Percentiles rank a stretch among this genome's conserved stretches.
Evolutionary conservation across 1,284 basidiomycete genomes (phyloP).

Genomic region (Trametes hirsuta): DNA sequence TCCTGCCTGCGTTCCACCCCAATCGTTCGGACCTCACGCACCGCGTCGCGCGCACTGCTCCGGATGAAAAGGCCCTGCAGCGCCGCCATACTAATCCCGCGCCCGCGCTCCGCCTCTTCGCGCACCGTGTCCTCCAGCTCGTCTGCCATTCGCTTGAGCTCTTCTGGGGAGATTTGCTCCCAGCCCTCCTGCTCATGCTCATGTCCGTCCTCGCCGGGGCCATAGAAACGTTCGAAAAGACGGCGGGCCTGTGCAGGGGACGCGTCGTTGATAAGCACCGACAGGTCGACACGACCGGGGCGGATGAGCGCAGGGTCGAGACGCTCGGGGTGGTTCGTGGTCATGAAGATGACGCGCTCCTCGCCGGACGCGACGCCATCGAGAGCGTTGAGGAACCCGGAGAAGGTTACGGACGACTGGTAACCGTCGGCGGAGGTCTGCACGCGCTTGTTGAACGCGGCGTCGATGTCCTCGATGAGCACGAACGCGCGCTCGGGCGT

Average conservation of each 20-base stretch:
- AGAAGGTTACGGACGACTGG: conserved; percentile 95
- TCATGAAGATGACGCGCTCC: conserved; percentile 98
- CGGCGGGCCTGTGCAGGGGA: conserved; percentile 78
- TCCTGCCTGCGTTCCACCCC: conserved; percentile 38
- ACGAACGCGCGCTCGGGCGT: conserved; percentile 93
- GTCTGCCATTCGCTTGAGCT: conserved; percentile 52
- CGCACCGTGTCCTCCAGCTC: conserved; percentile 57
- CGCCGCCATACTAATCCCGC: conserved; percentile 88
- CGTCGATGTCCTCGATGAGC: conserved; percentile 96
- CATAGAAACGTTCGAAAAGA: conserved; percentile 89
- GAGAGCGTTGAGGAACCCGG: conserved; percentile 95
- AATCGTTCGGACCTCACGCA: conserved; percentile 57
- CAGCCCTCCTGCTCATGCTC: conserved; percentile 17
- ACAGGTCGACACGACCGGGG: conserved; percentile 92
- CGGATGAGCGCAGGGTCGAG: conserved; percentile 93
- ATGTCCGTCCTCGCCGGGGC: conserved; percentile 40
- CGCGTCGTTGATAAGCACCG: conserved; percentile 88
- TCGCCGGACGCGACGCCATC: conserved; percentile 98
- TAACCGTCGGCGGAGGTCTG: conserved; percentile 91
- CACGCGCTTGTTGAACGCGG: conserved; percentile 93
- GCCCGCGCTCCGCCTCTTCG: conserved; percentile 54
- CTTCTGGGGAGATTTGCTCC: conserved; percentile 35
- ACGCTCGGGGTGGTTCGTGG: conserved; percentile 90
- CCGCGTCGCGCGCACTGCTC: conserved; percentile 64
- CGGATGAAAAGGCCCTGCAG: conserved; percentile 93